Percentiles rank a stretch among this genome's conserved stretches.
These are phyloP conservation scores for Pythium utonaiense DNA, from an alignment of 352 stramenopile species.

Conservation along the genomic window DNA sequence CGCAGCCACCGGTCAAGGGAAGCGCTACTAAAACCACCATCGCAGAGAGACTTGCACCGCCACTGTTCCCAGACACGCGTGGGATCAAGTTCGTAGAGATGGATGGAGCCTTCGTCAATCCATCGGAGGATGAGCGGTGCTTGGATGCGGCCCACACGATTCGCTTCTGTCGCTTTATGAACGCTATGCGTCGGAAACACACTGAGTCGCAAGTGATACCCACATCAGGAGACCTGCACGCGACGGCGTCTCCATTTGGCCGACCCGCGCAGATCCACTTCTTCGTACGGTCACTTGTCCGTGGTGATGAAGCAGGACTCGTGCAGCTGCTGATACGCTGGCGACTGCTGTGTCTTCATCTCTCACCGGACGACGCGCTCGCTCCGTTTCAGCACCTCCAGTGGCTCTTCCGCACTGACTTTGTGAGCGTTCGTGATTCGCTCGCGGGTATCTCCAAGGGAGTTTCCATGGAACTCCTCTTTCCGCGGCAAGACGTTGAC, in stretches of 20 bases:
- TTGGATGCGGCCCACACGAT: constrained; percentile 44
- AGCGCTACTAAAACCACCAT: too few species aligned
- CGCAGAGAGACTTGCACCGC: neutral
- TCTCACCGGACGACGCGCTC: constrained; percentile 40
- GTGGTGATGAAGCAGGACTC: constrained; percentile 33
- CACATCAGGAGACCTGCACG: neutral
- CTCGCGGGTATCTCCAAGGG: constrained; percentile 26
- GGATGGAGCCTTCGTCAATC: constrained; percentile 10
- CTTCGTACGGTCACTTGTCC: constrained; percentile 33
- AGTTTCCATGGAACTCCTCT: constrained; percentile 15
- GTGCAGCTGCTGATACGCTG: constrained; percentile 63
- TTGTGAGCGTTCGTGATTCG: constrained; percentile 7
- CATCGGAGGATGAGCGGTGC: constrained; percentile 12
- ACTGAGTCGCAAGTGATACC: neutral
- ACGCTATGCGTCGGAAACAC: constrained; percentile 11
- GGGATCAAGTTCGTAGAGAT: constrained; percentile 39
- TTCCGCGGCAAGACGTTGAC: neutral
- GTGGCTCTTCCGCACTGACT: constrained; percentile 10
- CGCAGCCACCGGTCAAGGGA: neutral
- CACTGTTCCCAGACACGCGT: constrained; percentile 30
- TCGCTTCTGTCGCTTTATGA: constrained; percentile 53
- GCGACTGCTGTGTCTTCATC: constrained; percentile 47
- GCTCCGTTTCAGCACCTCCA: constrained; percentile 53
- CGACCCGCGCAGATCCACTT: constrained; percentile 36
- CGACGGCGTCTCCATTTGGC: neutral